Evolutionary conservation across 192 early-diverging fungal genomes (phyloP), one percentile per base, ranked within the genome.

Genomic region (Linnemannia schmuckeri): DNA sequence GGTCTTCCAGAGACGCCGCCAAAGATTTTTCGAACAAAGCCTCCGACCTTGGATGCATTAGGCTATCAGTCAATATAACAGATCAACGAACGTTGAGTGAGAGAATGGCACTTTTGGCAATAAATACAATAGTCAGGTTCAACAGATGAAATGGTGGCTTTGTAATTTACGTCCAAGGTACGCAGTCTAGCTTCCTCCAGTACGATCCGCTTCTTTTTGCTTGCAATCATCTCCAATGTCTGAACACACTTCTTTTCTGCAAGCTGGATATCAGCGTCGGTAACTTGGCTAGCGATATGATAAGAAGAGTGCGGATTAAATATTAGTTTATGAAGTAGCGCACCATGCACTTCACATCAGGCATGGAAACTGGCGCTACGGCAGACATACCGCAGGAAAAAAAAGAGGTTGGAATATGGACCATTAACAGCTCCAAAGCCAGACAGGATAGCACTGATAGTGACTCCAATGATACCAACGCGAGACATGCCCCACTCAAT

Each of bases 401-500:
- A 93, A 78, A 92, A 94, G 61, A 98, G 90, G 41, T 96, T 96
- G 24, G 93, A 94, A 88, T 97, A 98, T 0, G 98, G 98, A 41
- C 94, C 94, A 83, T 97, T 96, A 35, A 99, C 97, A 6, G 97
- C 97, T 79, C 97, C 97, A 88, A 98, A 98, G 27, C 97, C 98
- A 2, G 98, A 98, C 13, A 99, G 89, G 12, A 96, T 89, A 1
- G 98, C 97, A 94, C 97, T 99, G 69, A 98, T 89, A 0, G 96
- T 96, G 40, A 99, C 97, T 70, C 98, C 98, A 24, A 99, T 90
- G 24, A 97, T 93, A 20, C 97, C 94, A 9, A 97, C 94, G 46
- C 97, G 92, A 57, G 95, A 96, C 72, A 98, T 96, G 8, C 93
- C 93, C 54, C 93, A 91, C 80, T 96, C 92, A 30, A 96, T 92